These are phyloP conservation scores for Pseudogymnoascus sp. DNA, from an alignment of 2,329 filamentous ascomycete genomes.

Conservation along the genomic window DNA sequence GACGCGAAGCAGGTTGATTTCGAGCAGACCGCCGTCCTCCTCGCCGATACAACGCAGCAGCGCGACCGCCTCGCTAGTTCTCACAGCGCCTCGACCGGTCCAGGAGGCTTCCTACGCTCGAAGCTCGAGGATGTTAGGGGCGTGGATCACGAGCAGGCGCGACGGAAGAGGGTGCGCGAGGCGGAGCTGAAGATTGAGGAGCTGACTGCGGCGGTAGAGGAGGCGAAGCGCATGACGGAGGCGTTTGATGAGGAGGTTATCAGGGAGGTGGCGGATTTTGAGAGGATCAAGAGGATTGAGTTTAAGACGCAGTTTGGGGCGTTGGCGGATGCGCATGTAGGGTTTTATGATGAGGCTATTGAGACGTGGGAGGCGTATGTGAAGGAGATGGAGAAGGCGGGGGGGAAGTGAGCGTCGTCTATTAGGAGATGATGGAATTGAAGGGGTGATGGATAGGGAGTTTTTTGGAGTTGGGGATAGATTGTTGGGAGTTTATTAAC, in stretches of 20 bases:
- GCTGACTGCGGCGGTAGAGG: slow-evolving; percentile 81
- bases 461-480: slow-evolving; percentile 3
- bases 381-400: slow-evolving; percentile 74
- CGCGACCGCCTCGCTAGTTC: slow-evolving; percentile 61
- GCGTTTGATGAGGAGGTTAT: slow-evolving; percentile 96
- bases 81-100: slow-evolving; percentile 58
- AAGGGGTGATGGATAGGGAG: neutral
- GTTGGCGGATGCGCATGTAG: slow-evolving; percentile 76
- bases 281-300: slow-evolving; percentile 90
- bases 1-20: slow-evolving; percentile 98
- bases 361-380: slow-evolving; percentile 86
- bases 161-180: slow-evolving; percentile 79
- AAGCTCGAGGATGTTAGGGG: slow-evolving; percentile 96
- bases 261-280: slow-evolving; percentile 86
- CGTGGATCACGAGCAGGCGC: slow-evolving; percentile 88
- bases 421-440: neutral
- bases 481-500: neutral
- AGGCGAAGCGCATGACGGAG: slow-evolving; percentile 77
- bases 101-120: slow-evolving; percentile 78
- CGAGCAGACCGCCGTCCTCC: slow-evolving; percentile 90
- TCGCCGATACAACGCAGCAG: slow-evolving; percentile 82
- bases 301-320: slow-evolving; percentile 81
- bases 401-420: slow-evolving; percentile 17
- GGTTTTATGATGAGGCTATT: slow-evolving; percentile 74
- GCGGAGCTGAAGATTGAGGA: slow-evolving; percentile 90